Evolutionary conservation across 768 basidiomycete species (phyloP), one percentile per base, ranked within the genome.

Genomic region (Russula sp.): DNA sequence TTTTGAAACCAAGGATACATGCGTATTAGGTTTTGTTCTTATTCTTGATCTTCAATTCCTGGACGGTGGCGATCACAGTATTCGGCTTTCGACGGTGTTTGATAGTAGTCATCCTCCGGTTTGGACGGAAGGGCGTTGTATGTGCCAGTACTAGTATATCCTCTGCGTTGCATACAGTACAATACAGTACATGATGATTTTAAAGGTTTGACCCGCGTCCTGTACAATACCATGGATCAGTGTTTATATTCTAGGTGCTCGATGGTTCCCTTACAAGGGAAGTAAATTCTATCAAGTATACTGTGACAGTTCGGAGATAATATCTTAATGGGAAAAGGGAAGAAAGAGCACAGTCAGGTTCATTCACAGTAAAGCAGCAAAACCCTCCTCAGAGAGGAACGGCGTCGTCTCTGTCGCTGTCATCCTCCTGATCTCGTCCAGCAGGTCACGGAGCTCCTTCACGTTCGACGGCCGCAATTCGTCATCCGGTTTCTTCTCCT

Each of bases 381-480:
- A 56, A 4, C 50, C 48, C 32, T 61, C 59, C 51, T 65, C 59
- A 6, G 64, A 11, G 34, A 57, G 30, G 28, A 65, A 65, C 46
- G 50, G 50, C 0, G 28, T 5, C 20, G 63, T 44, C 28, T 61
- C 67, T 20, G 40, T 13, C 48, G 63, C 38, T 20, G 66, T 57
- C 68, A 69, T 69, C 66, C 54, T 51, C 44, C 62, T 63, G 30
- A 69, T 65, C 44, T 69, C 68, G 1, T 69, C 63, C 57, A 69
- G 20, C 38, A 69, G 57, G 42, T 62, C 59, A 49, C 63, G 53
- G 18, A 69, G 54, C 50, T 69, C 68, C 22, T 64, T 60, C 55
- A 67, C 68, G 42, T 69, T 69, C 44, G 59, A 58, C 22, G 68
- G 68, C 72, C 28, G 71, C 69, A 3, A 32, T 13, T 66, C 72